Base-by-base conservation (phyloP, 257 asterid species). In the Echium plantagineum region DNA sequence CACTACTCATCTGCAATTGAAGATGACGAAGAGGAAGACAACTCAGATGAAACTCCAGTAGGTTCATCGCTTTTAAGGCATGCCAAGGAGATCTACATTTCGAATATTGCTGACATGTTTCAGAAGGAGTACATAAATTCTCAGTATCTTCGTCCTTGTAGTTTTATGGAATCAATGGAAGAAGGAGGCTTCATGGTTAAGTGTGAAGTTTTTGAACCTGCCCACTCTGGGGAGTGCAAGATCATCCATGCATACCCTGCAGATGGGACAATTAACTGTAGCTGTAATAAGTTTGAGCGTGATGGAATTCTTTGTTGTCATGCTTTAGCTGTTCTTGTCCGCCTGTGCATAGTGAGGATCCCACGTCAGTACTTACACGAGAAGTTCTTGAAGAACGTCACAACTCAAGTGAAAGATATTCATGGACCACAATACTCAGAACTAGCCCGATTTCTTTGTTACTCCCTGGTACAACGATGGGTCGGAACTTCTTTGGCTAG, bases 241-340 rank as follows among this genome's bases (percentile, higher is more conserved):
- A 28, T 6, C 2, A 70, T 70, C 42, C 63, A 38, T 9, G 66
- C 70, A 5, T 58, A 64, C 46, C 22, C 70, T 38, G 31, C 22
- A 38, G n/a, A 70, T 64, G 70, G 69, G 12, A 70, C 62, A 15
- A 60, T 70, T 1, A 48, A 31, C 16, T 69, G 74, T 68, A 69
- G 65, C 35, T 69, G 74, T 49, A 35, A 63, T 53, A 63, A 53
- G 24, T 70, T 64, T 26, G 59, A 53, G 52, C 21, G 6, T 7
- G 15, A 49, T n/a, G 66, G 66, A 19, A 53, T 70, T 35, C 70
- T 64, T 2, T 70, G 69, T 64, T 35, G 63, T 15, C 74, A 63
- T 69, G 69, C 74, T 26, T 57, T 69, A 47, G 57, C 57, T 26
- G 69, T 69, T 17, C 56, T 58, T n/a, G 52, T 8, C n/a, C 3